Evolutionary conservation across 2,329 filamentous ascomycete species (phyloP), one percentile per base, ranked within the genome.

Genomic region (Xylaria multiplex): DNA sequence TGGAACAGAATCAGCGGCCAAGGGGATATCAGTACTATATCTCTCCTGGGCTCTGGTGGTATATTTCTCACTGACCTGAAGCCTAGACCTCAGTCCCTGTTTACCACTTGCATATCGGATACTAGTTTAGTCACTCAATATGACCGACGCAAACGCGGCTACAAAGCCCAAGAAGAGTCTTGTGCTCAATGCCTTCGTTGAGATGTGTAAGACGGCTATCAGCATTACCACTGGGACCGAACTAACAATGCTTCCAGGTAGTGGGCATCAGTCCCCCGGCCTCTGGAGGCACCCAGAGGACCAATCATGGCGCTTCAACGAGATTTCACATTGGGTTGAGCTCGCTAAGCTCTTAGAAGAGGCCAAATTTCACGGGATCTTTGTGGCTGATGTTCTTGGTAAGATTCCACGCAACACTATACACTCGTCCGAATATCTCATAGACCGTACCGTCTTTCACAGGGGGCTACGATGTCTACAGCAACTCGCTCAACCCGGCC

Each of bases 391-490:
- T 69, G 89, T 88, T 0, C 88, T 88, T n/a, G 74, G 74, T 75
- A 53, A 42, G 65, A 42, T 32, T 50, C 45, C 32, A 27, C 46
- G 46, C 32, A 59, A 30, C 56, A 50, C 45, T 3, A 50, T 49
- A 59, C 32, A 50, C 56, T 42, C 19, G 45, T 59, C 19, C 35
- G 55, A 59, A 30, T 59, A 50, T 59, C 56, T 59, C 56, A 59
- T 30, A 42, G 30, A 40, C 35, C 56, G 19, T 59, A 35, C 56
- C 32, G 45, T 49, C 16, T 45, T 50, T 16, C 58, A 8, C 16
- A 77, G 89, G 88, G 16, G 88, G 88, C 2, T 91, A 92, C 72
- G 90, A 92, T 78, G 88, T 92, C 2, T 92, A 91, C 76, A 86
- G 86, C 59, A 85, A 85, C 0, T 80, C 79, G 0, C 80, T 91